Evolutionary conservation across 2,329 filamentous ascomycete genomes (phyloP), one percentile per base, ranked within the genome.

Genomic region (Daldinia sp.): DNA sequence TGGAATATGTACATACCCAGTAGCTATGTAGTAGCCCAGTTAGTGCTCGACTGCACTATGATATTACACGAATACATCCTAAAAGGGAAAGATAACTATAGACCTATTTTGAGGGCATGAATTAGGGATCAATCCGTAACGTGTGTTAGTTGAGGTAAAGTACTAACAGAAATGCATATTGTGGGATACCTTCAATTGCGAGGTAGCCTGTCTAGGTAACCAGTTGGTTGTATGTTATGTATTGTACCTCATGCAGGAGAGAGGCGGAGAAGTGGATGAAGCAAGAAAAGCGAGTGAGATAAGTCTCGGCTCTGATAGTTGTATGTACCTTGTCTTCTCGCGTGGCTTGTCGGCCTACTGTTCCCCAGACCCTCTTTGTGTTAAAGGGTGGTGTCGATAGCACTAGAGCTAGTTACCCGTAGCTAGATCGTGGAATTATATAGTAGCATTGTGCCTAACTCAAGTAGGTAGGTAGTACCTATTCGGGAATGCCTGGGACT

Each of bases 311-410:
- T 60, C 44, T 51, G 48, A 54, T 23, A 28, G 35, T 66, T 7
- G 48, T 57, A 46, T 56, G 57, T 56, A 67, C 55, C 61, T 60
- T 53, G 42, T 63, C 61, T 44, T 65, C 64, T 67, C 64, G 68
- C 64, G 58, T 67, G 64, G 64, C 68, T 60, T 65, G 60, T 68
- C 68, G 65, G 62, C 30, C 65, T 60, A 48, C 54, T 60, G 48
- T 65, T 68, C 62, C 68, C 68, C 65, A 65, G 65, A 63, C 12
- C 35, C 13, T 60, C 54, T 10, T 33, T 20, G 9, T 18, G 4
- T 50, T 50, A 33, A 50, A 35, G 30, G 15, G 15, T 53, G 9
- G 48, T 18, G 48, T 53, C 46, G 26, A 44, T 50, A 46, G 28
- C 39, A 56, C 48, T 55, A 15, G 39, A 60, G 30, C 44, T 67